Conservation (phyloP, 140 eudicot genomes). For the Cichorium intybus region DNA sequence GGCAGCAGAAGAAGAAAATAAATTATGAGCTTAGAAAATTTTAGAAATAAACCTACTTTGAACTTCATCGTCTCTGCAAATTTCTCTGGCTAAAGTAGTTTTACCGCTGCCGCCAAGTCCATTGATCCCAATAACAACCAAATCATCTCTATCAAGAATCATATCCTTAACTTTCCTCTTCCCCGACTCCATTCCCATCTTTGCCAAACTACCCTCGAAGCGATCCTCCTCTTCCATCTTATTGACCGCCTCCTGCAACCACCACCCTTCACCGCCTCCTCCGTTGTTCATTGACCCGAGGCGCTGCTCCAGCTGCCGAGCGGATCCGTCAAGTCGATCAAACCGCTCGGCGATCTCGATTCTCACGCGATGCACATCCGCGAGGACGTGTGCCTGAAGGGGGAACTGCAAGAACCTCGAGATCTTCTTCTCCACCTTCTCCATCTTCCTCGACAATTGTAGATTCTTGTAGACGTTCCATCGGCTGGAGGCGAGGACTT, state of each 20-base stretch:
- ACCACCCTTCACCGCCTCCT: slow-evolving; percentile 28
- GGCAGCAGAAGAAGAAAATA: neutral
- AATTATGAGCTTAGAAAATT: neutral
- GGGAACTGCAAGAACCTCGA: slow-evolving; percentile 62
- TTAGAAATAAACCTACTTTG: slow-evolving; percentile 39
- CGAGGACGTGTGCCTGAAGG: slow-evolving; percentile 75
- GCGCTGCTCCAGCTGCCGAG: slow-evolving; percentile 52
- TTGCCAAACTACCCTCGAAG: slow-evolving; percentile 46
- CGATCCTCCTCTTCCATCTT: slow-evolving; percentile 53
- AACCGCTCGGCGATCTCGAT: slow-evolving; percentile 59
- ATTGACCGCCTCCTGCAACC: slow-evolving; percentile 51
- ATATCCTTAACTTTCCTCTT: slow-evolving; percentile 70
- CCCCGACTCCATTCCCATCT: slow-evolving; percentile 59
- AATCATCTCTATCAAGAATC: slow-evolving; percentile 44
- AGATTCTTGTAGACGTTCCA: slow-evolving; percentile 81
- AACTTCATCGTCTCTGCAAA: slow-evolving; percentile 66
- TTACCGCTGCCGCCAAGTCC: slow-evolving; percentile 98
- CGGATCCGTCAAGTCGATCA: slow-evolving; percentile 52
- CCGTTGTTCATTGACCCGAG: slow-evolving; percentile 67
- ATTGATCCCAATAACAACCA: slow-evolving; percentile 58
- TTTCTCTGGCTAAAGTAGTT: slow-evolving; percentile 66
- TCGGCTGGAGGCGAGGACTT: slow-evolving; percentile 56
- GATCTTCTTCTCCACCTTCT: slow-evolving; percentile 64
- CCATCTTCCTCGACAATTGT: slow-evolving; percentile 65
- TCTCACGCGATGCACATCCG: slow-evolving; percentile 80